Base-by-base conservation (phyloP, 257 asterid genomes). In the Dorcoceras hygrometricum region DNA sequence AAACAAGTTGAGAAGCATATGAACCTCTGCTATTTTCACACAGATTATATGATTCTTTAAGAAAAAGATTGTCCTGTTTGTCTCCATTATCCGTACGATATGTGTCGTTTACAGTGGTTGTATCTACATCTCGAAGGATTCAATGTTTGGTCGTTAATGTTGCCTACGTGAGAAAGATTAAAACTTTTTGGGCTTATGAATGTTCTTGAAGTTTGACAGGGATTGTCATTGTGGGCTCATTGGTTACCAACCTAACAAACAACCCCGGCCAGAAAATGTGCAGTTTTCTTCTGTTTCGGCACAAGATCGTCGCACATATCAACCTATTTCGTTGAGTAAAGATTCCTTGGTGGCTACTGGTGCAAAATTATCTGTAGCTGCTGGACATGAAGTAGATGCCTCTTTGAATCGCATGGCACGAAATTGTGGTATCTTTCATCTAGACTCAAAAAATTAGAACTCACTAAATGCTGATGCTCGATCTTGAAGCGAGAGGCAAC, bases 201-300 rank as follows among this genome's bases (percentile, higher is more conserved):
- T 11, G 36, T 54, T 19, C 3, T 66, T 66, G 71, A 63, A 55
- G 55, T 78, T 71, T 68, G 80, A 57, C 83, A 85, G 87, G 92
- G 85, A 82, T 71, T 79, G 63, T 71, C 97, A 92, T 63, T 92
- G 98, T 84, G 89, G 83, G 53, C 86, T 86, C 51, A 23, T 92
- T 78, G 98, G 98, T 54, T 89, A 92, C 79, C 75, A 76, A 67
- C 26, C 57, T 66, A 73, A 64, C 63, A 87, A 68, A 76, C 71
- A 22, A 34, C 75, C 79, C 70, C 83, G 19, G 36, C 76, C 78
- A 57, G 67, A 56, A 57, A 65, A 59, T 70, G 55, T 73, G 48
- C 78, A 71, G 62, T 71, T 54, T 58, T 70, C 82, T 59, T 57
- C 76, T 10, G 75, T 71, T 69, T 69, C 73, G 48, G 14, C 54